These are phyloP conservation scores for Albizia julibrissin DNA, from an alignment of 306 rosid genomes.

Conservation along the genomic window DNA sequence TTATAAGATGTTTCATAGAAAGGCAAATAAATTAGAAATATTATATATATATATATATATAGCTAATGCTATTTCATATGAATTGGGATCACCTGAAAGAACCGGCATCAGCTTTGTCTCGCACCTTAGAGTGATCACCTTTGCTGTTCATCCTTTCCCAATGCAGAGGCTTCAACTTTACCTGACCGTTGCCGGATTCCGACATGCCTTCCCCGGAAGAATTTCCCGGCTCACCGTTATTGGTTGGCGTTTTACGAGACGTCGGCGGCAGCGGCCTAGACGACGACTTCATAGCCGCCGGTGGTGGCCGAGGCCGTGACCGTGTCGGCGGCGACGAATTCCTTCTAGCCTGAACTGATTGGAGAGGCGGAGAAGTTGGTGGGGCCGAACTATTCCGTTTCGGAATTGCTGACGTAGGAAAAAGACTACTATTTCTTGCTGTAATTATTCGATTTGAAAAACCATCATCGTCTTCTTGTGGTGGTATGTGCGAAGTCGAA, in stretches of 20 bases:
- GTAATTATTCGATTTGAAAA: constrained; percentile 32
- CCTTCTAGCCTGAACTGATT: constrained; percentile 5
- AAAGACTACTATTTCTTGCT: constrained; percentile 31
- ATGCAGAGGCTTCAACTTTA: constrained; percentile 81
- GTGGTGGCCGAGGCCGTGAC: constrained; percentile 46
- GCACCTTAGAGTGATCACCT: constrained; percentile 43
- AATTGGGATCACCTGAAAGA: constrained; percentile 69
- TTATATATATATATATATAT: not conserved
- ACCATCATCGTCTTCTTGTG: constrained; percentile 14
- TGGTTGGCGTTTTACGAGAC: constrained; percentile 19
- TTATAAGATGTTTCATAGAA: not conserved
- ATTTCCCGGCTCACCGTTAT: constrained; percentile 26
- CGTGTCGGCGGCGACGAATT: constrained; percentile 40
- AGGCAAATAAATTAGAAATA: too few species aligned
- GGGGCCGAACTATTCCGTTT: constrained; percentile 8
- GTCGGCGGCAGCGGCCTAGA: constrained; percentile 52
- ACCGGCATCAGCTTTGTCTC: constrained; percentile 56
- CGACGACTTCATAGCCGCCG: constrained; percentile 29
- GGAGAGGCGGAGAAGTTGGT: constrained; percentile 21
- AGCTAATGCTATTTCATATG: not conserved
- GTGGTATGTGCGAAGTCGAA: constrained; percentile 62
- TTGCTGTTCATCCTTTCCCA: constrained; percentile 88
- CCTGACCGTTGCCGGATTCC: constrained; percentile 47
- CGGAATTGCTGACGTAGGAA: constrained; percentile 41
- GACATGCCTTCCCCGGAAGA: constrained; percentile 41